Evolutionary conservation across 1,284 basidiomycete species (phyloP).

Genomic region (Cystobasidium sp.): DNA sequence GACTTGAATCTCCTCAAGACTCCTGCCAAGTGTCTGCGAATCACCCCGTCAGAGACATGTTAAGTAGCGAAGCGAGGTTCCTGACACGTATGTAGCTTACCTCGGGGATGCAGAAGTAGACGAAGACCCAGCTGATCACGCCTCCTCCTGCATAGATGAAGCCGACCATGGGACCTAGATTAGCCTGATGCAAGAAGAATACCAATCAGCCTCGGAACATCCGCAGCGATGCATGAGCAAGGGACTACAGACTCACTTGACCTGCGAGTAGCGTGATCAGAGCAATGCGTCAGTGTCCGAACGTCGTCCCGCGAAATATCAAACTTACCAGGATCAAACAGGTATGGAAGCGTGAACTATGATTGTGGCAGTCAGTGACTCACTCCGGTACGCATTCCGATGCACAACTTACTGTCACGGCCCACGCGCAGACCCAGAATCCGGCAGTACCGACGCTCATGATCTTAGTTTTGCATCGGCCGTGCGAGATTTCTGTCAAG

Average conservation of each 20-base stretch:
- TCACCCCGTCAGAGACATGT: too few relatives aligned
- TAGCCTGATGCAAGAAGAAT: constrained; percentile 48
- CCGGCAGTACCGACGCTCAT: constrained; percentile 58
- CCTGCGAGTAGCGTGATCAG: background rate
- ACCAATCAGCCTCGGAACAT: constrained; percentile 42
- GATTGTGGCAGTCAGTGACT: constrained; percentile 50
- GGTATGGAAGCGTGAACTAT: constrained; percentile 57
- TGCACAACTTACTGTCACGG: constrained; percentile 11
- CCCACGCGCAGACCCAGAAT: constrained; percentile 61
- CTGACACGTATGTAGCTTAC: background rate
- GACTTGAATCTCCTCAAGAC: constrained; percentile 55
- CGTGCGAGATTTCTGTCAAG: constrained; percentile 48
- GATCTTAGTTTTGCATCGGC: constrained; percentile 60
- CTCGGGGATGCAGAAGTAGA: constrained; percentile 59
- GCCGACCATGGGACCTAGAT: constrained; percentile 58
- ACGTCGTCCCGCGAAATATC: background rate
- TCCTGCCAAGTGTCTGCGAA: constrained; percentile 55
- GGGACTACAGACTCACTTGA: constrained; percentile 30
- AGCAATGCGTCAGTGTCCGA: background rate
- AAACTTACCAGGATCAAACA: constrained; percentile 50
- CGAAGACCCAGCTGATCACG: constrained; percentile 57
- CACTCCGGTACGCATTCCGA: background rate
- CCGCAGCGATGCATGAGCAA: background rate
- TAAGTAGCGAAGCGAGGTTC: too few relatives aligned
- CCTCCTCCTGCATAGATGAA: constrained; percentile 58